Base-by-base conservation (phyloP, 1,139 yeast species). In the Hyphopichia burtonii region DNA sequence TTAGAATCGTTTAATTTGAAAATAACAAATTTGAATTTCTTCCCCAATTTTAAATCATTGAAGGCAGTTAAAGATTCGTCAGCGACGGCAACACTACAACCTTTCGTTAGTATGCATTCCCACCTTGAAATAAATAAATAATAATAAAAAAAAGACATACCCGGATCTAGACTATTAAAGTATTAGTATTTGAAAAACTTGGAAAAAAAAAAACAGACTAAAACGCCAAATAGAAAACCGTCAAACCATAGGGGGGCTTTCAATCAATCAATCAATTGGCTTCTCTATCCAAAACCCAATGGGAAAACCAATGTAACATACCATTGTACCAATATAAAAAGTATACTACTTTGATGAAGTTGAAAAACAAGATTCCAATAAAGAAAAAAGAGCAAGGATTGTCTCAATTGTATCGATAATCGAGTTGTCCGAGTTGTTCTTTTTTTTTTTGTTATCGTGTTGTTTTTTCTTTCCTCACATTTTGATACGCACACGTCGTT, bases 1-100 rank as follows among this genome's bases (percentile, higher is more conserved):
- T 89, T 90, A 61, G 77, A 73, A 53, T 83, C 91, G 69, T 85
- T 89, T 66, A 93, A 78, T 51, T 83, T 76, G 71, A 76, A 93
- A 58, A 93, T 79, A 59, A 93, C 75, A 65, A 78, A 93, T 77
- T 86, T 91, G 76, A 71, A 76, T 74, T 86, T 86, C 76, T 90
- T 91, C 56, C 97, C 97, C 63, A 93, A 80, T 78, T 93, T 93
- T 71, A 93, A 82, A 63, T 91, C 96, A 67, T 91, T 89, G 85
- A 89, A 93, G 45, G 96, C 96, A 56, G 80, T 74, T 65, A 91
- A 79, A 52, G 96, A 90, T 68, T 89, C 96, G 68, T 91, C 97
- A 59, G 94, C 89, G 65, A 93, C 96, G 58, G 96, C 83, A 65
- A 93, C 97, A 76, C 95, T 83, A 59, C 27, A 53, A 14, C 17